Base-by-base conservation (phyloP, 371 early-diverging fungal species). In the Choanephora cucurbitarum region DNA sequence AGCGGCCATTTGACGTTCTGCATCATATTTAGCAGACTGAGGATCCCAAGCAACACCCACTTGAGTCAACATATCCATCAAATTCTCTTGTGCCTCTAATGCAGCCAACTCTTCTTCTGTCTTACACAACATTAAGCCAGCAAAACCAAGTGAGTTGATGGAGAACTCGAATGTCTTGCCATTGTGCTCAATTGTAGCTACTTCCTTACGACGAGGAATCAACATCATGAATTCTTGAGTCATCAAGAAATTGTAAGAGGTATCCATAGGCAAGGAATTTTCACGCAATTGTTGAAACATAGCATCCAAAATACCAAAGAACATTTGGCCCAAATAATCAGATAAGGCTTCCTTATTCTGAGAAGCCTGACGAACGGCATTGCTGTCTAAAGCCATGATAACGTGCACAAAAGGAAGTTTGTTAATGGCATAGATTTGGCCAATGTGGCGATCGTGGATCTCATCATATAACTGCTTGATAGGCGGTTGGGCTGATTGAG, bases 181-280 rank as follows among this genome's bases (percentile, higher is more conserved):
- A 0, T 71, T 49, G 11, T 63, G 53, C 7, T 68, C 55, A 1
- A 70, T 42, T 7, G 50, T 50, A 5, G 63, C 72, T 1, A 14
- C 22, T 34, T 85, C 88, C 32, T 75, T 70, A 24, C 70, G 55
- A 28, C 92, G 79, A 28, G 92, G 91, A 0, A 89, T 81, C 8
- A 88, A 66, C 75, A 90, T 66, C 85, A 90, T 85, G 58, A 85
- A 90, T n/a, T 82, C 70, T 5, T 65, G 50, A 1, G 91, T 90
- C 68, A 90, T 65, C 44, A 91, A 60, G 60, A 89, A 77, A 54
- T 88, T 89, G 59, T 88, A 89, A 1, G 87, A 82, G 1, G 57
- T 51, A 19, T 60, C 57, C 5, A 50, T 21, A 17, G 62, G 44
- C 3, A 50, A 40, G 6, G 64, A 63, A 28, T 75, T 66, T 40